Evolutionary conservation across 2,329 filamentous ascomycete species (phyloP).

Genomic region (Calonectria hongkongensis): DNA sequence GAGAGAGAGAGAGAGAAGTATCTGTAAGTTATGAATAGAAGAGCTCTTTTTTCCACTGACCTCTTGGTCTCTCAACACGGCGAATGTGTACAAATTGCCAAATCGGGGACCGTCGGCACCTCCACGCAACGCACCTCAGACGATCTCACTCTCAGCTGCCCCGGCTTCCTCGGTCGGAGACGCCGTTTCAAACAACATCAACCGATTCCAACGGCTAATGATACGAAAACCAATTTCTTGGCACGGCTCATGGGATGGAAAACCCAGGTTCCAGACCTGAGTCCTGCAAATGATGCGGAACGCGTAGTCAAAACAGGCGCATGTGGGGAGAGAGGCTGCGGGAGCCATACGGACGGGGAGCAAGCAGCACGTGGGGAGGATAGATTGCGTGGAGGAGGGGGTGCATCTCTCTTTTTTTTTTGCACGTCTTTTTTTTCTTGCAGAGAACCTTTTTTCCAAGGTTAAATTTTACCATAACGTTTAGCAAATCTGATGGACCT

Average conservation of each 20-base stretch:
- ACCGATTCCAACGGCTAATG: background rate
- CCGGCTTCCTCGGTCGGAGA: slow-evolving; percentile 13
- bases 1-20: background rate
- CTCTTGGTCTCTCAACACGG: background rate
- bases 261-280: background rate
- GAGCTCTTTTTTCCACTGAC: background rate
- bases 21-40: background rate
- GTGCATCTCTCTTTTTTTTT: slow-evolving; percentile 5
- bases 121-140: slow-evolving; percentile 3
- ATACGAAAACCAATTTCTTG: slow-evolving; percentile 26
- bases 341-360: background rate
- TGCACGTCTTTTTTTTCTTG: background rate
- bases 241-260: background rate
- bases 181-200: background rate
- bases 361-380: slow-evolving; percentile 22
- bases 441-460: slow-evolving; percentile 37
- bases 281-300: background rate
- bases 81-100: background rate
- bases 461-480: slow-evolving; percentile 35
- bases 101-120: background rate
- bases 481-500: background rate
- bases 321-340: background rate
- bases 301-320: background rate
- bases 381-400: slow-evolving; percentile 18
- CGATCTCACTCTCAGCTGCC: slow-evolving; percentile 6